A percentile compares a stretch with the other conserved stretches of the same genome.
Conservation (phyloP, 2,329 filamentous ascomycete genomes). For the Microsporum canis region DNA sequence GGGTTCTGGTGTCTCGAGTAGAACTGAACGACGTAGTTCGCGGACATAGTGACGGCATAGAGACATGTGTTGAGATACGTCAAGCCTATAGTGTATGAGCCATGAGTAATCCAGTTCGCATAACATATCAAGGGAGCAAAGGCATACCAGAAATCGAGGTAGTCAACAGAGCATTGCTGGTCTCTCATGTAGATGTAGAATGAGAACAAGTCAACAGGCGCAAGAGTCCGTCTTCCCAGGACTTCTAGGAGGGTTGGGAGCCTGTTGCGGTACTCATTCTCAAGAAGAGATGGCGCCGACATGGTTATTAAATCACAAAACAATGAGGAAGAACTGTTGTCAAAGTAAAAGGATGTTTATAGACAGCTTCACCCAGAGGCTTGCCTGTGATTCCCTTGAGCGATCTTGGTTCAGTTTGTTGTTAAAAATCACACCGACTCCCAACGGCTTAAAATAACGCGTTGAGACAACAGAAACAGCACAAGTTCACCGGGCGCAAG, state of each 20-base stretch:
- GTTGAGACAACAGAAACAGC: not conserved
- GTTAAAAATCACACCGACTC: not conserved
- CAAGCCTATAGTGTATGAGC: conserved; percentile 55
- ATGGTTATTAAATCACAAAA: not conserved
- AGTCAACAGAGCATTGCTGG: conserved; percentile 94
- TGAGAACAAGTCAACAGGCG: conserved; percentile 91
- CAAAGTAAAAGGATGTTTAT: not conserved
- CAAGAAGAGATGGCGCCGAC: conserved; percentile 20
- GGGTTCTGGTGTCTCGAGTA: conserved; percentile 83
- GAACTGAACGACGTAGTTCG: conserved; percentile 81
- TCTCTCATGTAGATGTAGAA: conserved; percentile 99
- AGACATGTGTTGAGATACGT: conserved; percentile 98
- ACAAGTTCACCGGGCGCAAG: not conserved
- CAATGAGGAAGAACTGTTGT: not conserved
- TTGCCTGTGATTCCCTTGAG: not conserved
- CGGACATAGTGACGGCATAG: conserved; percentile 92
- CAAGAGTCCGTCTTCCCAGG: conserved; percentile 80
- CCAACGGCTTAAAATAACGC: not conserved
- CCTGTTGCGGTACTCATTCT: conserved; percentile 55
- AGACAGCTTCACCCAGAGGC: not conserved
- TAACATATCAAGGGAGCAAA: not conserved
- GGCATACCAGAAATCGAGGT: conserved; percentile 89
- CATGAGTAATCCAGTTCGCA: conserved; percentile 7
- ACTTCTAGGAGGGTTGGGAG: conserved; percentile 94
- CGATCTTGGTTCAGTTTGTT: not conserved